Evolutionary conservation across 176 grass and related monocot species (phyloP), one percentile per base, ranked within the genome.

Genomic region (Phoenix dactylifera): DNA sequence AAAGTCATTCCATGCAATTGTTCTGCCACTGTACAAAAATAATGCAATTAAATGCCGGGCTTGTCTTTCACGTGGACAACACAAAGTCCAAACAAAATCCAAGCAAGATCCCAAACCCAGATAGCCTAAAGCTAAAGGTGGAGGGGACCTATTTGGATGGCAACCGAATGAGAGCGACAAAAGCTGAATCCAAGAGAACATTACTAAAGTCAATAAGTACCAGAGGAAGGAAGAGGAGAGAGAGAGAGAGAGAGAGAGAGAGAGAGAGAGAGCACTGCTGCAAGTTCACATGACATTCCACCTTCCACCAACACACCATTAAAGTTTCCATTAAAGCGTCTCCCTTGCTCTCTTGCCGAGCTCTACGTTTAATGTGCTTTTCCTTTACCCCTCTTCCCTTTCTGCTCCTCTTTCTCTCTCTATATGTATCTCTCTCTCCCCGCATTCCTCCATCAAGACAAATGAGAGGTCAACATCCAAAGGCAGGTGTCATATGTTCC

Each of bases 31-130:
- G 35, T 2, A 12, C 35, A 39, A 39, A 10, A 39, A 39, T 39
- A 39, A 39, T 39, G 35, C 35, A 39, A 30, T 30, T 30, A 30
- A 30, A 39, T 39, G n/a, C n/a, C 28, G 55, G n/a, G 49, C 52
- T 67, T 32, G 32, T 59, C 62, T 22, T 67, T 67, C 72, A 76
- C 72, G 49, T 67, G 72, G 54, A 54, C 26, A 67, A 32, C 73
- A 35, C 73, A 76, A 67, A 76, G 57, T 67, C 32, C 72, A 66
- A 75, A 24, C 72, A 66, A 75, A 59, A 75, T 75, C 72, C 49
- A 29, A 58, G 35, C 25, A 75, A 75, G 72, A 75, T 75, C 53
- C 72, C 55, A 65, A 51, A 50, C 25, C 19, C 63, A 76, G 73
- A 60, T 60, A 52, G 48, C 57, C 48, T 20, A 52, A 71, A 60